These are phyloP conservation scores for Pseudoperonospora humuli DNA, from an alignment of 352 stramenopile genomes.

Conservation along the genomic window DNA sequence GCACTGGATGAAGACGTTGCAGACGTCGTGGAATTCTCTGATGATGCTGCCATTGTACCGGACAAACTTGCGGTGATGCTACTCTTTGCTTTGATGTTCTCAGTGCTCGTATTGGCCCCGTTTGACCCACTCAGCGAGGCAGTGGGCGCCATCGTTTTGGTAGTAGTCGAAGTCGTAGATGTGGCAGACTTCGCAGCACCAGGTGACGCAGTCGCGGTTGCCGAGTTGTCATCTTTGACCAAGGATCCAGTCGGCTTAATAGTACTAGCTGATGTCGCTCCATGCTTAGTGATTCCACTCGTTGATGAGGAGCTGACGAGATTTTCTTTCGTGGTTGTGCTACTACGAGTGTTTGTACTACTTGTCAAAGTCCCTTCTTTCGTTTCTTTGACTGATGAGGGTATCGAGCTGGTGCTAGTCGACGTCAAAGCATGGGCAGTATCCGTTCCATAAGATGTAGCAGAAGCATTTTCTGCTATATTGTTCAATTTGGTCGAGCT, in stretches of 20 bases:
- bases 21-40: constrained; percentile 3
- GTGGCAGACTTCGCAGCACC: background rate
- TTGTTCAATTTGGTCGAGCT: constrained; percentile 7
- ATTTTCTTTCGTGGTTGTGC: constrained; percentile 4
- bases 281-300: constrained; percentile 1
- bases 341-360: constrained; percentile 1
- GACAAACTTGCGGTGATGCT: constrained; percentile 1
- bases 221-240: background rate
- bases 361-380: constrained; percentile 4
- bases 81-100: constrained; percentile 2
- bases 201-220: constrained; percentile 1
- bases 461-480: constrained; percentile 1
- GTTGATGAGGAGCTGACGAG: constrained; percentile 2
- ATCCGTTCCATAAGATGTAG: background rate
- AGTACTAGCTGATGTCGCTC: background rate
- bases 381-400: constrained; percentile 6
- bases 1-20: background rate
- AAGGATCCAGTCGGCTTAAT: constrained; percentile 1
- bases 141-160: constrained; percentile 2
- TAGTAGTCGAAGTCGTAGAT: background rate
- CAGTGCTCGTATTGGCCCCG: background rate
- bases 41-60: constrained; percentile 1
- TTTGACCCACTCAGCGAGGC: constrained; percentile 5
- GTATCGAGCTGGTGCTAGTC: constrained; percentile 4
- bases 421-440: constrained; percentile 2